phyloP scores from a whole-genome alignment of 306 rosid genomes.

The Vigna radiata region DNA sequence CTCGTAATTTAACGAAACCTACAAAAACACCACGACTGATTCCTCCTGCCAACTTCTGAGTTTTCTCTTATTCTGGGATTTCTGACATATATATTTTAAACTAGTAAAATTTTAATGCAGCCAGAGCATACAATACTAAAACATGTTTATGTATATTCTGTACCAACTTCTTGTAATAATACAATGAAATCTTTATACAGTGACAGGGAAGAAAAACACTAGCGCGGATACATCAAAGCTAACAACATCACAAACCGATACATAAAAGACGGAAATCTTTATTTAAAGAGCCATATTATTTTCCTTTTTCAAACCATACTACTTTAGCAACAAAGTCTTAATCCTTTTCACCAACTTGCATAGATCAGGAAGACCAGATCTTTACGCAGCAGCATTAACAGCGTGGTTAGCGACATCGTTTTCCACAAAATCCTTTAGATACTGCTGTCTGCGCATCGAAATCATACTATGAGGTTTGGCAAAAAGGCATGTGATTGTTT shows the following conservation, averaged over 20 bases:
- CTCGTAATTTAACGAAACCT: too few species aligned
- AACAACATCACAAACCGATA: slow-evolving; percentile 32
- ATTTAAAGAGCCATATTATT: slow-evolving; percentile 17
- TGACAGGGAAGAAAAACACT: neutral
- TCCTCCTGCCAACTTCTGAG: too few species aligned
- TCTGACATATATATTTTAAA: too few species aligned
- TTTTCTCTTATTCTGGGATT: too few species aligned
- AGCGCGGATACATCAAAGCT: neutral
- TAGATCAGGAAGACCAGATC: slow-evolving; percentile 38
- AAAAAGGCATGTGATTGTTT: slow-evolving; percentile 32
- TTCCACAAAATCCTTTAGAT: slow-evolving; percentile 65
- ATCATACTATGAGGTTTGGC: slow-evolving; percentile 30
- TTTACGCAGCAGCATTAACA: slow-evolving; percentile 74
- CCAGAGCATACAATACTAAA: neutral
- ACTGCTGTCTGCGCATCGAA: slow-evolving; percentile 72
- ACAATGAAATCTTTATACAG: slow-evolving; percentile 3
- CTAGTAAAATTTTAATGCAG: neutral
- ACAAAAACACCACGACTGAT: too few species aligned
- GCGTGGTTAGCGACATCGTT: slow-evolving; percentile 63
- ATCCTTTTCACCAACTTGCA: slow-evolving; percentile 12
- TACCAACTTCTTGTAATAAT: slow-evolving; percentile 7
- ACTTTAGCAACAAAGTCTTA: slow-evolving; percentile 32
- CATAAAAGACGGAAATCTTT: neutral
- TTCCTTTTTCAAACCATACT: slow-evolving; percentile 4
- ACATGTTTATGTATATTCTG: neutral